Evolutionary conservation across 129 eudicot genomes (phyloP).

Genomic region (Flaveria bidentis): DNA sequence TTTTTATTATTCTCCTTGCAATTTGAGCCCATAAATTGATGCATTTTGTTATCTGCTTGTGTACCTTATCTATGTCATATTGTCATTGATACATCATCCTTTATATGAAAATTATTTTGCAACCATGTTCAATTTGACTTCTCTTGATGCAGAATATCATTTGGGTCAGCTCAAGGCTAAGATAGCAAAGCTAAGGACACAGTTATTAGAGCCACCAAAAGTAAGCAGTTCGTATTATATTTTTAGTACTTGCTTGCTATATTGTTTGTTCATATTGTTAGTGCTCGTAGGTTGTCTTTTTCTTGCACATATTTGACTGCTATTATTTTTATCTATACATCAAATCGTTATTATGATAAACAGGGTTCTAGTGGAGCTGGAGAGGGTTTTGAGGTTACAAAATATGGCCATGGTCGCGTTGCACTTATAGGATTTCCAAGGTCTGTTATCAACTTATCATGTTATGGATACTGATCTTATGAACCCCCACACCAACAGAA

Average conservation of each 20-base stretch:
- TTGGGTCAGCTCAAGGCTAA: conserved; percentile 99
- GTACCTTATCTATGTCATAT: background rate
- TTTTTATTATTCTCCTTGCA: background rate
- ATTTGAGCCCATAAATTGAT: background rate
- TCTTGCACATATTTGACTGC: background rate
- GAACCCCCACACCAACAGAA: conserved; percentile 3
- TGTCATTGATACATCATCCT: background rate
- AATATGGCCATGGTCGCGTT: conserved; percentile 96
- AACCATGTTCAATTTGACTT: conserved; percentile 4
- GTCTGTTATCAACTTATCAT: conserved; percentile 32
- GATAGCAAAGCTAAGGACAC: conserved; percentile 99
- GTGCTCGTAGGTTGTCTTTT: conserved; percentile 5
- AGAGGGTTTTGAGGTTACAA: conserved; percentile 96
- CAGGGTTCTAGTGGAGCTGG: conserved; percentile 96
- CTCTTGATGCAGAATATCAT: conserved; percentile 70
- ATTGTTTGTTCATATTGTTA: conserved; percentile 16
- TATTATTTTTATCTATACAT: background rate
- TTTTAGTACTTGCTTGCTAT: conserved; percentile 1
- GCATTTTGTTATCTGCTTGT: background rate
- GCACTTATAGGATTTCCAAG: conserved; percentile 98
- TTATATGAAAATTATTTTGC: conserved; percentile 10
- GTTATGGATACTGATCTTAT: conserved; percentile 1
- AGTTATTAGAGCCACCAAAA: conserved; percentile 93
- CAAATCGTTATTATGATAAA: conserved; percentile 24
- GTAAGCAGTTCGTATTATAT: conserved; percentile 44